These are phyloP conservation scores for Phialophora verrucosa DNA, from an alignment of 2,329 filamentous ascomycete genomes.

Conservation along the genomic window DNA sequence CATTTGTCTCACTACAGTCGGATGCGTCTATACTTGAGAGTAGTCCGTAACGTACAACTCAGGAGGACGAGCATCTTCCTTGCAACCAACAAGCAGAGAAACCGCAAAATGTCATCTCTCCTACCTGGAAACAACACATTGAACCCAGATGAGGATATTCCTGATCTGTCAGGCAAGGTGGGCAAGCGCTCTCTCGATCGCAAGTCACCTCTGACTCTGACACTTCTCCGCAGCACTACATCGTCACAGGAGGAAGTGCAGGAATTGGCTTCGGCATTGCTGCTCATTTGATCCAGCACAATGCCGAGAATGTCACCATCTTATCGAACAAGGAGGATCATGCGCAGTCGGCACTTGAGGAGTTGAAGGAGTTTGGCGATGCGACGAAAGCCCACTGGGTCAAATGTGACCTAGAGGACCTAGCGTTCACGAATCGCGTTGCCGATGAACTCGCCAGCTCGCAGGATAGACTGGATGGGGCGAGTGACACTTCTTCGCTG, in stretches of 20 bases:
- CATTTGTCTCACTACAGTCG: neutral
- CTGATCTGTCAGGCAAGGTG: conserved; percentile 49
- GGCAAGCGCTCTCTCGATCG: neutral
- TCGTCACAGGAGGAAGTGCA: conserved; percentile 58
- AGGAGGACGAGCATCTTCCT: neutral
- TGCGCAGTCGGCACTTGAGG: conserved; percentile 52
- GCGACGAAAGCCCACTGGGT: conserved; percentile 52
- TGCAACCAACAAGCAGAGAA: neutral
- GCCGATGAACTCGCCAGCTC: conserved; percentile 51
- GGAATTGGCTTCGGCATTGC: conserved; percentile 60
- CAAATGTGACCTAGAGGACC: conserved; percentile 55
- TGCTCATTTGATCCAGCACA: conserved; percentile 60
- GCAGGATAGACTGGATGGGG: conserved; percentile 53
- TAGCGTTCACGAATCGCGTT: conserved; percentile 54
- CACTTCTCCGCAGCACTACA: conserved; percentile 46
- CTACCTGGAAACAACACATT: conserved; percentile 36
- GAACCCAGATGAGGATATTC: conserved; percentile 47
- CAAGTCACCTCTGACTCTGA: neutral
- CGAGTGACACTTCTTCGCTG: conserved; percentile 16
- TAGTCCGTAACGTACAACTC: neutral
- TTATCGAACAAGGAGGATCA: conserved; percentile 58
- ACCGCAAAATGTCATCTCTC: conserved; percentile 7
- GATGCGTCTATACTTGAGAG: neutral
- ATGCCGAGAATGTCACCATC: conserved; percentile 54
- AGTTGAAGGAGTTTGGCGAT: conserved; percentile 54